These are phyloP conservation scores for Nakaseomyces bracarensis DNA, from an alignment of 1,139 yeast species.

Conservation along the genomic window DNA sequence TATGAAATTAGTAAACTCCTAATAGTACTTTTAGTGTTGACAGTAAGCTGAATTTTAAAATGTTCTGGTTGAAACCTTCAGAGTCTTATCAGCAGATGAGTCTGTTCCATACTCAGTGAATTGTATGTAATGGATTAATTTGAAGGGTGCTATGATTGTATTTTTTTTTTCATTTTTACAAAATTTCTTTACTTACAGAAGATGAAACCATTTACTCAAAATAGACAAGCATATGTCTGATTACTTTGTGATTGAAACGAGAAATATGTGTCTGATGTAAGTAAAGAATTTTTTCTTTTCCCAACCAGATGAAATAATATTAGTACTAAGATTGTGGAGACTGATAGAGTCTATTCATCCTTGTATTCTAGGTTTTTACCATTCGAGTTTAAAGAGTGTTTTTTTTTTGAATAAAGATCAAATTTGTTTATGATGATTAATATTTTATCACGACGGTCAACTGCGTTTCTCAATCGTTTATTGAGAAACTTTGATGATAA, in stretches of 20 bases:
- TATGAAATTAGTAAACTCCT: too few species aligned
- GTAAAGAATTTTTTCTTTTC: slow-evolving; percentile 11
- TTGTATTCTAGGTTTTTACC: not conserved
- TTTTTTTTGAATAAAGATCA: not conserved
- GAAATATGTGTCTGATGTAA: slow-evolving; percentile 27
- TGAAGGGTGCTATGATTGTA: not conserved
- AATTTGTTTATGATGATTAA: slow-evolving; percentile 73
- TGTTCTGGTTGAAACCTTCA: slow-evolving; percentile 6
- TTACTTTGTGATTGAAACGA: slow-evolving; percentile 23
- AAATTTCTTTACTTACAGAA: slow-evolving; percentile 34
- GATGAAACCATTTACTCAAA: slow-evolving; percentile 49
- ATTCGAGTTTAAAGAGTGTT: not conserved
- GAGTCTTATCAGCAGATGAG: slow-evolving; percentile 23
- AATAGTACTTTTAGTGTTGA: too few species aligned
- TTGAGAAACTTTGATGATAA: slow-evolving; percentile 80
- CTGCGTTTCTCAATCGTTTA: slow-evolving; percentile 77
- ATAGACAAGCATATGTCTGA: slow-evolving; percentile 99
- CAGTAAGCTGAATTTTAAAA: slow-evolving; percentile 8
- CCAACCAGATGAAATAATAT: slow-evolving; percentile 22
- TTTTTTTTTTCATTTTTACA: too few species aligned
- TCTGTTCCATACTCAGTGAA: slow-evolving; percentile 7
- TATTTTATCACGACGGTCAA: slow-evolving; percentile 99
- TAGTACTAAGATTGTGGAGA: too few species aligned
- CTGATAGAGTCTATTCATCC: too few species aligned
- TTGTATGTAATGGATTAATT: not conserved